Evolutionary conservation across 106 monocot species (phyloP), one percentile per base, ranked within the genome.

Genomic region (Dendrobium nobile): DNA sequence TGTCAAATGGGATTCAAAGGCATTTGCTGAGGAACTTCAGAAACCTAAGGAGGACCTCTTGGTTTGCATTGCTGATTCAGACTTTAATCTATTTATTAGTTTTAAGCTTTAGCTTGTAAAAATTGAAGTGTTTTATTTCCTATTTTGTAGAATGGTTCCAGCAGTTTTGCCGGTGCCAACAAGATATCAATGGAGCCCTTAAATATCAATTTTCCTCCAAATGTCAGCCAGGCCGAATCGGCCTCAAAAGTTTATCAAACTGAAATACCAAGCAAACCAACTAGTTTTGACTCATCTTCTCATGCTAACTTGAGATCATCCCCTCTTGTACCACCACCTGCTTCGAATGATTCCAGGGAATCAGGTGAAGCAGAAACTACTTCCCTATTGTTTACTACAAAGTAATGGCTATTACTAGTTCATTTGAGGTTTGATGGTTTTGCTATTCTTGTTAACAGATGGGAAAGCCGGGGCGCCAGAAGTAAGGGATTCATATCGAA

Each of bases 1-100:
- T 44, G 75, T 94, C 54, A 87, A 94, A 61, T 97, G 97, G 94
- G 89, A 97, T 67, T 59, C 94, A 48, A 84, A 90, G 84, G 76
- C 80, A 83, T 87, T 97, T 85, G 87, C 85, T 58, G 94, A 94
- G 44, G 65, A 87, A 79, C 26, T 85, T 74, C 81, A 85, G 37
- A 87, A 82, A 54, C 82, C 83, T 64, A 87, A 85, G 67, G 85
- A 88, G 48, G 92, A 89, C 55, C 67, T 87, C 2, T 77, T 88
- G 90, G 97, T 98, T 89, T 82, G 45, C 20, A 78, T 42, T 79
- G 28, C 10, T 24, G 41, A 78, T 18, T 1, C 9, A 61, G 41
- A 58, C 40, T 41, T 61, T 16, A 51, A 51, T 19, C 18, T 74
- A 17, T 74, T 20, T 20, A 19, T 10, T 47, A 28, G 13, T 54